Conservation (phyloP, 208 protist species). For the Porcisia deanei region DNA sequence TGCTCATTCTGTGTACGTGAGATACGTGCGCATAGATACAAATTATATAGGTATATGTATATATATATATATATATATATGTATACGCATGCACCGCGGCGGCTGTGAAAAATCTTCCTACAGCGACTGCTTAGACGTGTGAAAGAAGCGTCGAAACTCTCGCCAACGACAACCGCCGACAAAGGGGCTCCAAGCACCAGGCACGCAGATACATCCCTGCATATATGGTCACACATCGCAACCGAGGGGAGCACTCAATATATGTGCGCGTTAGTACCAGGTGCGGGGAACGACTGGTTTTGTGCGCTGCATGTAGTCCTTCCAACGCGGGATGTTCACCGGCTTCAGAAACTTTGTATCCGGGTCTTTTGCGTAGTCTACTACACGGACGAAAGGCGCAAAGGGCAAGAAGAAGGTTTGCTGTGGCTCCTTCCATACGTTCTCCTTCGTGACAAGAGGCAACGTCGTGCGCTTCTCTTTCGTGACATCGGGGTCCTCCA, state of each 20-base stretch:
- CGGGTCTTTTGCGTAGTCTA: conserved; percentile 88
- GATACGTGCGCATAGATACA: background rate
- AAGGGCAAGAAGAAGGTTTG: conserved; percentile 90
- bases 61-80: background rate
- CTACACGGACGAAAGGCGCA: conserved; percentile 81
- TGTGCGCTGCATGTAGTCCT: conserved; percentile 92
- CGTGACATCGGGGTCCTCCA: conserved; percentile 86
- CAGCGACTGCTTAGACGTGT: background rate
- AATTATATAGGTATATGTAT: too few species aligned
- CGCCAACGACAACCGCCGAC: conserved; percentile 7
- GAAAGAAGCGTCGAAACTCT: background rate
- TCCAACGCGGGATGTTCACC: conserved; percentile 88
- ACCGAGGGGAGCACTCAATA: background rate
- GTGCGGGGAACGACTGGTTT: conserved; percentile 88
- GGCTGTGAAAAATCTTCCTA: background rate
- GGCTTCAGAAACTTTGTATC: conserved; percentile 88
- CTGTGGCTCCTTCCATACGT: conserved; percentile 85
- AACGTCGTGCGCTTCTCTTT: conserved; percentile 57
- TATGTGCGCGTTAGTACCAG: conserved; percentile 66
- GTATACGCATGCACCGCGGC: background rate
- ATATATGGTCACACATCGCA: background rate
- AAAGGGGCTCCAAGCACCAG: background rate
- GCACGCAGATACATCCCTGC: background rate
- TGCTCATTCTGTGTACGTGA: background rate
- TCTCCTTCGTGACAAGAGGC: conserved; percentile 78